phyloP scores from a whole-genome alignment of 169 alveolate species.

The Cryptosporidium canis region DNA sequence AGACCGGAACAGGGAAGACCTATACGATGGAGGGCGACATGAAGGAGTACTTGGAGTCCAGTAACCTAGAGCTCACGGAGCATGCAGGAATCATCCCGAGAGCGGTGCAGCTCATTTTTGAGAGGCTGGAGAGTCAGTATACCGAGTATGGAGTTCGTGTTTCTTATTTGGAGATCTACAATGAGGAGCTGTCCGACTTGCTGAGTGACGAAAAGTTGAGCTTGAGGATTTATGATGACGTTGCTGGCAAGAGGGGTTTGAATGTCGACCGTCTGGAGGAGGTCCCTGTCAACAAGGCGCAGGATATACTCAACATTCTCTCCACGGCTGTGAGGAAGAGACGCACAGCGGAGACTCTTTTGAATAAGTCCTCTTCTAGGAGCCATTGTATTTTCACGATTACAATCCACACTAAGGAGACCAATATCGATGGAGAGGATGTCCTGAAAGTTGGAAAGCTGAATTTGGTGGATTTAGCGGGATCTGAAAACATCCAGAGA shows the following conservation, averaged over 20 bases:
- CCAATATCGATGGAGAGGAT: conserved; percentile 85
- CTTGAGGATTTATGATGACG: conserved; percentile 78
- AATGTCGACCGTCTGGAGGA: conserved; percentile 84
- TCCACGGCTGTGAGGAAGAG: conserved; percentile 86
- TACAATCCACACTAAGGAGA: conserved; percentile 86
- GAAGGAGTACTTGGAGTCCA: conserved; percentile 77
- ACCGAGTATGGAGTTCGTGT: conserved; percentile 86
- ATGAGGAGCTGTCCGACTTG: conserved; percentile 86
- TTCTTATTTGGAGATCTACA: conserved; percentile 86
- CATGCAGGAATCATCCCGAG: conserved; percentile 84
- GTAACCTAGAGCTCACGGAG: conserved; percentile 66
- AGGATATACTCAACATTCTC: conserved; percentile 86
- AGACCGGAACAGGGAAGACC: conserved; percentile 89
- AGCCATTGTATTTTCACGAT: conserved; percentile 90
- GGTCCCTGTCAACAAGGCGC: conserved; percentile 84
- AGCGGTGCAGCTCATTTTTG: conserved; percentile 82
- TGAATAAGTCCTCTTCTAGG: conserved; percentile 88
- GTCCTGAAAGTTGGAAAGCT: conserved; percentile 88
- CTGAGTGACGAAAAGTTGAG: conserved; percentile 78
- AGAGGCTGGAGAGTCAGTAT: conserved; percentile 75
- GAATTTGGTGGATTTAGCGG: conserved; percentile 95
- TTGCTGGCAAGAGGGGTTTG: conserved; percentile 80
- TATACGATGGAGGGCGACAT: conserved; percentile 80
- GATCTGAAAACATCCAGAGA: conserved; percentile 90
- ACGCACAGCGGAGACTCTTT: conserved; percentile 87